Evolutionary conservation across 1,284 basidiomycete genomes (phyloP), one percentile per base, ranked within the genome.

Genomic region (Cryptococcus hybrid): DNA sequence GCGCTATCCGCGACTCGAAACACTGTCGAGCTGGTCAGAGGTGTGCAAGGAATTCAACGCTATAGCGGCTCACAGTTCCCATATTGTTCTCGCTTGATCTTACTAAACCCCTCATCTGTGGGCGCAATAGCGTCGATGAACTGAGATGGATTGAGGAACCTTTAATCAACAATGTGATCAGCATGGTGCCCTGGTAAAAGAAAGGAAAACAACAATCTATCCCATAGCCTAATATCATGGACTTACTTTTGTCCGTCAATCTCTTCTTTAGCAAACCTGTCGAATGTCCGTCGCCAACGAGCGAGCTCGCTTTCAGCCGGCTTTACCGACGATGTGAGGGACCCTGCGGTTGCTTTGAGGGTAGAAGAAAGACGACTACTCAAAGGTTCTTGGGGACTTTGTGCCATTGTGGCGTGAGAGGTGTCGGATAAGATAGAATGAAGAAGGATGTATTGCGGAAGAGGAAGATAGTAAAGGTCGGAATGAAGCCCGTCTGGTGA

Each of bases 101-200:
- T 90, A 61, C 85, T 83, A 68, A 92, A 82, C 79, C 74, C 73
- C 58, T 93, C 91, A 50, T 85, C 85, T 56, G 84, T 84, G 3
- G 92, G 91, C 40, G 89, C 91, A 74, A 96, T 93, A 54, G 93
- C 92, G 74, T 90, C 90, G 71, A 96, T 87, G 76, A 97, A 97
- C 69, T 87, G 86, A 44, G 90, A 86, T 40, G 82, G 80, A 76
- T 89, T 88, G 54, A 97, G 82, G 77, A 84, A 94, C 77, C 92
- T 80, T 40, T 42, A 49, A 46, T 24, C 24, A 24, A 24, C 24
- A 24, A 24, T 24, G 24, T 24, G 47, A 55, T 44, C 36, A 48
- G 30, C 34, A 42, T 51, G 24, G 40, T 48, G 30, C 18, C 7
- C 50, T 24, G 24, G 24, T 24, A 24, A 24, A 24, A 24, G 24